Conservation (phyloP, 129 eudicot genomes). For the Tanacetum coccineum region DNA sequence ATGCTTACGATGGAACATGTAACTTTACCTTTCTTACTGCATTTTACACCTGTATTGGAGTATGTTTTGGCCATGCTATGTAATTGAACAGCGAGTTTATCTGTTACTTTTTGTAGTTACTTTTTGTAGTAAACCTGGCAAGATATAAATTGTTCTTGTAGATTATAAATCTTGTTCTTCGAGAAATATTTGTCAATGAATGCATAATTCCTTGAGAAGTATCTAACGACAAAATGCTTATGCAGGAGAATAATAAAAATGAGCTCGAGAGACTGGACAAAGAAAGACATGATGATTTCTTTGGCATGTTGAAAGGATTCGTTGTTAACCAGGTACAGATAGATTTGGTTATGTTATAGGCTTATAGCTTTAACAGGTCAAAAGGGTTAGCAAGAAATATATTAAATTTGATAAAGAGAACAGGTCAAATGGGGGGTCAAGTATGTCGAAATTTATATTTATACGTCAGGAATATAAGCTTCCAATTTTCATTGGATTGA, state of each 20-base stretch:
- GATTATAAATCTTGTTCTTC: not conserved
- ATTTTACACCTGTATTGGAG: not conserved
- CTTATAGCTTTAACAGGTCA: no score
- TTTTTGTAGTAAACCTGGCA: not conserved
- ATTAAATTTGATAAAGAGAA: not conserved
- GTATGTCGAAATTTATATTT: not conserved
- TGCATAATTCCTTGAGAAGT: constrained; percentile 6
- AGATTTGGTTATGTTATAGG: not conserved
- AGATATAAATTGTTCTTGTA: not conserved
- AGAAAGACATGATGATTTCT: constrained; percentile 77
- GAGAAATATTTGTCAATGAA: constrained; percentile 11
- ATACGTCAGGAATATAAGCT: no score
- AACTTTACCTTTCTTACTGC: not conserved
- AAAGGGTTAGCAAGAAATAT: not conserved
- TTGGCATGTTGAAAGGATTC: constrained; percentile 87
- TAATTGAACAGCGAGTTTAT: no score
- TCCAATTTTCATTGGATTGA: no score
- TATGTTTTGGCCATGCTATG: constrained; percentile 9
- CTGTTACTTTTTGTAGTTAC: no score
- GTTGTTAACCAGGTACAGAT: constrained; percentile 44
- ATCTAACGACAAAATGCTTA: constrained; percentile 7
- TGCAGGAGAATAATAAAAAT: constrained; percentile 83
- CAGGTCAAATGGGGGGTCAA: not conserved
- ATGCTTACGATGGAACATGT: constrained; percentile 8
- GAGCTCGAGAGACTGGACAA: constrained; percentile 80